phyloP scores from a whole-genome alignment of 371 early-diverging fungal species.

The Nematocida displodere region DNA sequence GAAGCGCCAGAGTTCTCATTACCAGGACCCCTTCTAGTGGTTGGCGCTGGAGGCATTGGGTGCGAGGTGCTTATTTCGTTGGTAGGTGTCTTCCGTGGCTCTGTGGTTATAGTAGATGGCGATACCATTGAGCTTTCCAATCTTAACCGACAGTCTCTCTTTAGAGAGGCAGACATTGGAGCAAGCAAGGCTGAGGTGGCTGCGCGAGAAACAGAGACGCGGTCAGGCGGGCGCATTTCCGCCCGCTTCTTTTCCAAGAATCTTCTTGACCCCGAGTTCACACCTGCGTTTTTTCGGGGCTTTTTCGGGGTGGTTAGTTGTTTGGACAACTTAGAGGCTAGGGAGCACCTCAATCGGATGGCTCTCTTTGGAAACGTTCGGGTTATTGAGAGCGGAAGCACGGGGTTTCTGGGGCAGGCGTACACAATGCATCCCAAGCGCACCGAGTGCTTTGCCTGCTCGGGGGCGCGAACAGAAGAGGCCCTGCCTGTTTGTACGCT shows the following conservation, averaged over 20 bases:
- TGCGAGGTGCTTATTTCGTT: slow-evolving; percentile 70
- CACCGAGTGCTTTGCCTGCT: slow-evolving; percentile 89
- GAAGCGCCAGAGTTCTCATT: neutral
- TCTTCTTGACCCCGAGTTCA: slow-evolving; percentile 72
- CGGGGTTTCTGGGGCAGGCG: slow-evolving; percentile 89
- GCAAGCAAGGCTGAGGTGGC: slow-evolving; percentile 73
- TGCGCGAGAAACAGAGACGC: neutral
- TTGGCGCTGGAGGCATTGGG: slow-evolving; percentile 82
- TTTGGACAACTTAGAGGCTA: slow-evolving; percentile 89
- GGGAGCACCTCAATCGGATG: slow-evolving; percentile 87
- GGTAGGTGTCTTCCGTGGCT: neutral
- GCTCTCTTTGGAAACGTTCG: slow-evolving; percentile 79
- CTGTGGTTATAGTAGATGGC: slow-evolving; percentile 72
- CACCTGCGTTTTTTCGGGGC: slow-evolving; percentile 75
- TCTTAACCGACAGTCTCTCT: slow-evolving; percentile 92
- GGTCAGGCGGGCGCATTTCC: neutral
- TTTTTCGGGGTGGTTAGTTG: slow-evolving; percentile 93
- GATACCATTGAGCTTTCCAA: slow-evolving; percentile 96
- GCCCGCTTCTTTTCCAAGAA: neutral
- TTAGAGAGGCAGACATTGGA: slow-evolving; percentile 79
- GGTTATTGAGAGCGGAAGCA: slow-evolving; percentile 88
- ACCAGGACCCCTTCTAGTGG: slow-evolving; percentile 41
- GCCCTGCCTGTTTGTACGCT: slow-evolving; percentile 85
- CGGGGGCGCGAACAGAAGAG: slow-evolving; percentile 70
- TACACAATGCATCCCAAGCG: slow-evolving; percentile 71